Evolutionary conservation across 768 basidiomycete genomes (phyloP), one percentile per base, ranked within the genome.

Genomic region (Tricholoma sp.): DNA sequence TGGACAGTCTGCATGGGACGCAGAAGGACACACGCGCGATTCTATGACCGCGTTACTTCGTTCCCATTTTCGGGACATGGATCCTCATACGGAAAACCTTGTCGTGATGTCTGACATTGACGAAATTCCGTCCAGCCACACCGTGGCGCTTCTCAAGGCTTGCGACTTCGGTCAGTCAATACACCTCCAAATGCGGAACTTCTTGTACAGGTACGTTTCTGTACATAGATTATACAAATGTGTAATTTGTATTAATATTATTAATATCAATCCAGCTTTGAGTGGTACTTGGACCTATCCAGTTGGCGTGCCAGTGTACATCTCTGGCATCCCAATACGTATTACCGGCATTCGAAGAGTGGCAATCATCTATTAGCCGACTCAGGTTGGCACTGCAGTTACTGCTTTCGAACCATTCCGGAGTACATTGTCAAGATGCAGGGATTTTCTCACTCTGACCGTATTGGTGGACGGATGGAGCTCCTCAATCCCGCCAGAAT

Each of bases 351-450:
- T 63, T 78, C 78, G 18, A 76, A 79, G 65, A 74, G 75, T 53
- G 71, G 71, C 8, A 74, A 83, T 50, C 64, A 67, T 35, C 69
- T 80, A 8, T 77, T 86, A 34, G 80, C 82, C 19, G 83, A 86
- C 65, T 71, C 83, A n/a, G 85, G 84, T 1, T 86, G 83, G 83
- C 84, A 86, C 63, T 85, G 83, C 70, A 82, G 81, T 56, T 86
- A 81, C 71, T 86, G 84, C 69, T 87, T 85, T 76, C 73, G 79
- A 45, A 78, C 79, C 11, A 72, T 86, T 50, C 67, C 75, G 7
- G 84, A 87, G 65, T 85, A 83, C 60, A 69, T 76, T 24, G 72
- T 78, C 64, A 85, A 85, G 71, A 83, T 84, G 82, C 69, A 66
- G 58, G 82, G 79, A 4, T 85, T 80, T 70, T 84, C 82, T 7